Evolutionary conservation across 78 protist genomes (phyloP).

Genomic region (Planoprotostelium fungivorum): DNA sequence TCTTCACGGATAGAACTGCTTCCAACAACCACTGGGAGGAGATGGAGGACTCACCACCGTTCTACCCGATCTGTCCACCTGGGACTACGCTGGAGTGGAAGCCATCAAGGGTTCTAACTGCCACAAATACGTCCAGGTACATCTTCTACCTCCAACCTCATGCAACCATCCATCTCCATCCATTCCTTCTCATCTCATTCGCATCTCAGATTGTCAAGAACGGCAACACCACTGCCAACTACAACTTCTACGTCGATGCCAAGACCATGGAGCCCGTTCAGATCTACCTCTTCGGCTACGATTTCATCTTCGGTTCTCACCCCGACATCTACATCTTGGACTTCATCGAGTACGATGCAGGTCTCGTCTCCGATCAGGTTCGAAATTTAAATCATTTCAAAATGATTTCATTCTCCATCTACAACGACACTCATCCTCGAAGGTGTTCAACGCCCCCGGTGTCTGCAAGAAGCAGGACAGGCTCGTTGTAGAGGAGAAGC

Average conservation of each 20-base stretch:
- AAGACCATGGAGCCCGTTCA: conserved; percentile 42
- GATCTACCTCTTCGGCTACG: conserved; percentile 64
- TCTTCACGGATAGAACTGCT: background rate
- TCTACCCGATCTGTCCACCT: conserved; percentile 29
- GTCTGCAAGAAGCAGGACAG: conserved; percentile 14
- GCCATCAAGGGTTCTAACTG: background rate
- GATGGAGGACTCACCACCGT: conserved; percentile 2
- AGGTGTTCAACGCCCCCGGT: conserved; percentile 20
- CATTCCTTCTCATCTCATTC: no score
- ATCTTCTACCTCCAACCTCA: background rate
- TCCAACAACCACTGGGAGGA: background rate
- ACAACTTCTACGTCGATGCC: conserved; percentile 55
- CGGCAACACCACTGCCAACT: conserved; percentile 42
- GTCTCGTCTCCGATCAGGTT: background rate
- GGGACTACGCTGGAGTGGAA: background rate
- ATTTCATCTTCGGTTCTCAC: conserved; percentile 48
- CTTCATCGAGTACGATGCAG: background rate
- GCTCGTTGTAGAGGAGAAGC: background rate
- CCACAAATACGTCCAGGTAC: background rate
- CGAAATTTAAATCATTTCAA: no score
- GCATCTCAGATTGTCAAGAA: conserved; percentile 33
- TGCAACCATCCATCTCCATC: background rate
- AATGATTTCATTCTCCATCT: no score
- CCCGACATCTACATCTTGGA: conserved; percentile 61
- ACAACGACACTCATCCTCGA: background rate